Conservation (phyloP, 441 rosid genomes). For the Hura crepitans region DNA sequence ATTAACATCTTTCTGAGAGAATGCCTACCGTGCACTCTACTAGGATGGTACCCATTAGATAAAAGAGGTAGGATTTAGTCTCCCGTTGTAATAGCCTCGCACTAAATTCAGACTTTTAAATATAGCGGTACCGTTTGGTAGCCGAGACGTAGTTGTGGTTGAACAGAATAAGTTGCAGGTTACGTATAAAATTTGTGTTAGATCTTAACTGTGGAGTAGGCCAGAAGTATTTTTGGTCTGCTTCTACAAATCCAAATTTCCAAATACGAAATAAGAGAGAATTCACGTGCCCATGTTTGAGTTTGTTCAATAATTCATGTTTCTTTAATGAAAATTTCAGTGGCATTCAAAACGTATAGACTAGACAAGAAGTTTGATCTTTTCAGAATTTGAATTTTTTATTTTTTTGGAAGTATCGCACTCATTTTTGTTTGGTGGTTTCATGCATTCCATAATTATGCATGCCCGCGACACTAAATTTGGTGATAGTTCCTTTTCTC, state of each 20-base stretch:
- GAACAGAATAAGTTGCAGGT: background rate
- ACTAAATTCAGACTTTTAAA: too few relatives aligned
- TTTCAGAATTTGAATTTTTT: background rate
- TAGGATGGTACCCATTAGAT: too few relatives aligned
- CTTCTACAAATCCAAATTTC: background rate
- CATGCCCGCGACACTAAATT: background rate
- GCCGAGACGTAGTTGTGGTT: too few relatives aligned
- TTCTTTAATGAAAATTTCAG: constrained; percentile 5
- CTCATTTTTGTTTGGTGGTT: background rate
- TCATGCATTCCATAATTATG: background rate
- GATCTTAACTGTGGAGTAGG: background rate
- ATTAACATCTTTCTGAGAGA: background rate
- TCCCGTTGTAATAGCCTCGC: too few relatives aligned
- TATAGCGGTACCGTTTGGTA: too few relatives aligned
- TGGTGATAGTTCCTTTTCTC: background rate
- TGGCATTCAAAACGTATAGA: background rate
- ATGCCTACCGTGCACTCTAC: too few relatives aligned
- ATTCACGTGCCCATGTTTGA: background rate
- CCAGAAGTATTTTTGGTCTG: background rate
- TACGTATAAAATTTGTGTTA: background rate
- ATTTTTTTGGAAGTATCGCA: background rate
- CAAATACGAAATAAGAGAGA: background rate
- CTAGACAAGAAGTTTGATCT: background rate
- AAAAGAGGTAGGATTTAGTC: too few relatives aligned
- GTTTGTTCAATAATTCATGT: background rate